A percentile compares a stretch with the other conserved stretches of the same genome.
Evolutionary conservation across 202 grass and related monocot genomes (phyloP).

Genomic region (Digitaria exilis): DNA sequence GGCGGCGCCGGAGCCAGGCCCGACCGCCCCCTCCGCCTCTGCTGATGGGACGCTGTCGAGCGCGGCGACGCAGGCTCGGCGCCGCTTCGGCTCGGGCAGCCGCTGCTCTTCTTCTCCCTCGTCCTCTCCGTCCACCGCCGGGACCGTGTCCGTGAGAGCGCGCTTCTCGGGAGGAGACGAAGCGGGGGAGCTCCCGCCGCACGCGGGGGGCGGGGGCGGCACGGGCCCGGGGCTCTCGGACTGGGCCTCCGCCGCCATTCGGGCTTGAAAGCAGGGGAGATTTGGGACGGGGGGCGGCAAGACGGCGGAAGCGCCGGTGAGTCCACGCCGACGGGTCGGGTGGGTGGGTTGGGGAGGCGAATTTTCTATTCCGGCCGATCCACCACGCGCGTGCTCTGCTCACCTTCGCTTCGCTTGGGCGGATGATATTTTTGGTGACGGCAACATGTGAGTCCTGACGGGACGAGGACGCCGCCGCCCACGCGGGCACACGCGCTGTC

Average conservation of each 20-base stretch:
- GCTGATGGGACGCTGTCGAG: conserved; percentile 45
- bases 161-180: conserved; percentile 42
- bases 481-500: no score
- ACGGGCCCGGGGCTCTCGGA: conserved; percentile 36
- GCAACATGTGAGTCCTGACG: conserved; percentile 30
- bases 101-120: conserved; percentile 14
- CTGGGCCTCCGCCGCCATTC: conserved; percentile 61
- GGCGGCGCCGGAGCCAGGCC: conserved; percentile 5
- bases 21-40: background rate
- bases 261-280: background rate
- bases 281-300: background rate
- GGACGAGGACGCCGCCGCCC: background rate
- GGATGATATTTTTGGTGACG: background rate
- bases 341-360: background rate
- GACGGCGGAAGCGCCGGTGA: background rate
- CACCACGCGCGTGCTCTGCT: background rate
- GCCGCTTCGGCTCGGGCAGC: conserved; percentile 49
- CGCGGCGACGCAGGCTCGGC: conserved; percentile 59
- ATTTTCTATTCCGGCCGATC: conserved; percentile 12
- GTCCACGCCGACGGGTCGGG: background rate
- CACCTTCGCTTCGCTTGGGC: background rate
- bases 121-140: background rate
- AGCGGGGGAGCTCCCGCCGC: background rate
- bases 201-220: conserved; percentile 9
- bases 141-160: background rate